Evolutionary conservation across 2,329 filamentous ascomycete species (phyloP).

Genomic region (Hypoxylon sp.): DNA sequence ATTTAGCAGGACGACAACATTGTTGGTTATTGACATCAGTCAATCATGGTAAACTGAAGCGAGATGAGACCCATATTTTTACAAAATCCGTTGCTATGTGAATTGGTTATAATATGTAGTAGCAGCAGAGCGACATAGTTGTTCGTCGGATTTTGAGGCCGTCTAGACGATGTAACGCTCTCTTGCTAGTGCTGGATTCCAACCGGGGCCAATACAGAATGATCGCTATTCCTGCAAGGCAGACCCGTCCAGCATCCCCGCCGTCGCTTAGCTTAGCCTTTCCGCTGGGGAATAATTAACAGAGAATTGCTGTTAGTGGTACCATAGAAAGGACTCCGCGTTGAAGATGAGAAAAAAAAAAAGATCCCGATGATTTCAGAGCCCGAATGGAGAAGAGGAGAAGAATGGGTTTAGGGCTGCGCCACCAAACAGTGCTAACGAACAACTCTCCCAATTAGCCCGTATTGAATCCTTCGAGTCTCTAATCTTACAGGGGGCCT

Average conservation of each 20-base stretch:
- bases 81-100: too few species aligned
- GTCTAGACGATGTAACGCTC: constrained; percentile 26
- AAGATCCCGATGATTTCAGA: constrained; percentile 18
- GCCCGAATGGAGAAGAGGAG: constrained; percentile 8
- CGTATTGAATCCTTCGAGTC: constrained; percentile 4
- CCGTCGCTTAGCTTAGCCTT: constrained; percentile 10
- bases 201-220: constrained; percentile 25
- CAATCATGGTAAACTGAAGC: too few species aligned
- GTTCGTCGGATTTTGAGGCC: too few species aligned
- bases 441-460: constrained; percentile 14
- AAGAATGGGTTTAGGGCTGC: constrained; percentile 17
- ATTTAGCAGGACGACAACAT: too few species aligned
- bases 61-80: too few species aligned
- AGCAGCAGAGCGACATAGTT: too few species aligned
- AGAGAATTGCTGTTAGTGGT: too few species aligned
- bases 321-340: constrained; percentile 12
- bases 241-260: constrained; percentile 17
- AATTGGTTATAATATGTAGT: too few species aligned
- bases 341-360: constrained; percentile 21
- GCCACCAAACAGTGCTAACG: constrained; percentile 15
- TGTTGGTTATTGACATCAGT: too few species aligned
- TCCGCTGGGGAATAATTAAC: constrained; percentile 1
- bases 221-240: constrained; percentile 33
- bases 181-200: constrained; percentile 10
- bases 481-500: constrained; percentile 14